Evolutionary conservation across 306 rosid species (phyloP).

Genomic region (Casuarina equisetifolia): DNA sequence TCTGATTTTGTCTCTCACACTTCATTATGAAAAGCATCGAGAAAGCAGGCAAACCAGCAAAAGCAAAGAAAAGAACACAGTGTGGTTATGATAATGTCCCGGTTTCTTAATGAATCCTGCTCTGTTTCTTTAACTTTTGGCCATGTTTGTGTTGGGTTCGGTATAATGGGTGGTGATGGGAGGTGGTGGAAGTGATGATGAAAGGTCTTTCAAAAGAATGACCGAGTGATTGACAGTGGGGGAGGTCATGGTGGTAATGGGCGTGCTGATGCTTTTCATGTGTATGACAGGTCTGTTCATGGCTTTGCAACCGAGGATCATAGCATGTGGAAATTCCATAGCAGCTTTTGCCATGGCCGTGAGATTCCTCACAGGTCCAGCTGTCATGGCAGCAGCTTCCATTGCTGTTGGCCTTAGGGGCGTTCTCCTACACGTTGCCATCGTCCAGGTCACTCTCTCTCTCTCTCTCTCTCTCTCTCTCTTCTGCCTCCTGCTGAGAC

Average conservation of each 20-base stretch:
- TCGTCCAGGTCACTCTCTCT: conserved; percentile 66
- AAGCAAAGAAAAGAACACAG: conserved; percentile 35
- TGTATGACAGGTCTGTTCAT: conserved; percentile 76
- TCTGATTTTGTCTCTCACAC: conserved; percentile 20
- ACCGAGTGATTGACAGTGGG: conserved; percentile 32
- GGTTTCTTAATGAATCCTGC: conserved; percentile 34
- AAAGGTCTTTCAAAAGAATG: conserved; percentile 50
- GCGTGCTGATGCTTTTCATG: conserved; percentile 35
- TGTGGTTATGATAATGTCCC: conserved; percentile 41
- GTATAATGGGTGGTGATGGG: conserved; percentile 27
- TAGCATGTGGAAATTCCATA: conserved; percentile 91
- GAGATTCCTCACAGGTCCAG: conserved; percentile 98
- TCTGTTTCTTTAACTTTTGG: conserved; percentile 33
- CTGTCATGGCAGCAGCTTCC: conserved; percentile 99
- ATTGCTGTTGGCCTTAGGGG: conserved; percentile 91
- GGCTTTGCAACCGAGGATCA: conserved; percentile 99
- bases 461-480: conserved; percentile 13
- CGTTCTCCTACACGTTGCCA: conserved; percentile 82
- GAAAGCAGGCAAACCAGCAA: conserved; percentile 23
- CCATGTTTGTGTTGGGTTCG: conserved; percentile 30
- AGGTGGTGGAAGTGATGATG: conserved; percentile 54
- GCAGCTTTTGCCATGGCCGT: conserved; percentile 94
- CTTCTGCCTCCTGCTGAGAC: conserved; percentile 44
- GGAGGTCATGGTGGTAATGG: conserved; percentile 27
- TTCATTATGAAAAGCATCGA: conserved; percentile 27